Percentiles rank a stretch among this genome's conserved stretches.
Conservation (phyloP, 2,329 filamentous ascomycete species). For the Xylariaceae sp. region DNA sequence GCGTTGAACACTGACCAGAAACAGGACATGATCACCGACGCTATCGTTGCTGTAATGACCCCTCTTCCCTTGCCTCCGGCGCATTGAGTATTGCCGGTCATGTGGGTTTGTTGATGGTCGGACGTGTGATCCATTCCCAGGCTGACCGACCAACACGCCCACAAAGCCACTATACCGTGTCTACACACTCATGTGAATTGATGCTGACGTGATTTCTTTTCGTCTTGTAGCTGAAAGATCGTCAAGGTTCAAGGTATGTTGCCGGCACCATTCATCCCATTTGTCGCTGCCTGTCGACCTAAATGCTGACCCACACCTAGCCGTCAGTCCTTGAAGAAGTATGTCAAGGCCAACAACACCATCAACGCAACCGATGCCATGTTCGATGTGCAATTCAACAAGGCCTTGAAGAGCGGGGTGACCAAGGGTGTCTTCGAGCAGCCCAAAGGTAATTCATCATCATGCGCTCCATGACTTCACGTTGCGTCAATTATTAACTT, state of each 20-base stretch:
- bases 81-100: conserved; percentile 30
- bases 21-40: conserved; percentile 61
- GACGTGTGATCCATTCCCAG: conserved; percentile 13
- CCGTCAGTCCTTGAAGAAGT: conserved; percentile 60
- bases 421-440: conserved; percentile 84
- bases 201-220: conserved; percentile 40
- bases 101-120: conserved; percentile 23
- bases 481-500: conserved; percentile 18
- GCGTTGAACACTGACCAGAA: conserved; percentile 33
- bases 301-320: conserved; percentile 35
- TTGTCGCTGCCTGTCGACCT: neutral
- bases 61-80: conserved; percentile 33
- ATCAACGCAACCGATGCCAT: conserved; percentile 44
- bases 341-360: conserved; percentile 37
- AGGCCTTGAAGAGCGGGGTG: conserved; percentile 68
- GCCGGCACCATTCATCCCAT: neutral
- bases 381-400: conserved; percentile 66
- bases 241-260: conserved; percentile 53
- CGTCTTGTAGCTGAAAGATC: conserved; percentile 53
- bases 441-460: conserved; percentile 69
- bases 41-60: conserved; percentile 55
- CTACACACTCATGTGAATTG: conserved; percentile 9
- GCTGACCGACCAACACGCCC: conserved; percentile 4
- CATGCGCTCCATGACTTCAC: neutral
- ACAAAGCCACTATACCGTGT: neutral